These are phyloP conservation scores for Fusarium duplospermum DNA, from an alignment of 2,329 filamentous ascomycete species.

Conservation along the genomic window DNA sequence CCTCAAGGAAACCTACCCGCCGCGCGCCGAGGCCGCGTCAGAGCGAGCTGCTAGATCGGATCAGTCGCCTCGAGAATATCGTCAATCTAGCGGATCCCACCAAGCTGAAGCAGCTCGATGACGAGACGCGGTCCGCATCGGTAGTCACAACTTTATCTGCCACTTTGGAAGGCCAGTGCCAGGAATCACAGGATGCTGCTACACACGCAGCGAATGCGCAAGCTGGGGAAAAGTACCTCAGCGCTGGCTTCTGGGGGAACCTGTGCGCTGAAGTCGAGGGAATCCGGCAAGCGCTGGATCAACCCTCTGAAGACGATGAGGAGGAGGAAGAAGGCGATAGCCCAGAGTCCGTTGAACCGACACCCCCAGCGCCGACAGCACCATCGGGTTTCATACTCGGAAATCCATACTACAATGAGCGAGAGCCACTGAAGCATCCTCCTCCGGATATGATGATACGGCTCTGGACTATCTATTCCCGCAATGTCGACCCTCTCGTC, in stretches of 20 bases:
- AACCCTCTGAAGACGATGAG: constrained; percentile 55
- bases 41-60: constrained; percentile 57
- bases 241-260: constrained; percentile 58
- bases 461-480: constrained; percentile 51
- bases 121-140: constrained; percentile 12
- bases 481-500: constrained; percentile 57
- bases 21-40: constrained; percentile 55
- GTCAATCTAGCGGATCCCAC: constrained; percentile 56
- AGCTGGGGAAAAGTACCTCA: constrained; percentile 50
- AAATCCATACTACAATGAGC: constrained; percentile 39
- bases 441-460: constrained; percentile 51
- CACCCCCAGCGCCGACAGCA: constrained; percentile 34
- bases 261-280: constrained; percentile 59
- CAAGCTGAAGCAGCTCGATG: constrained; percentile 42
- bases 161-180: constrained; percentile 26
- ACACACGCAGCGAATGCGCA: constrained; percentile 37
- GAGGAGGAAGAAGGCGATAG: constrained; percentile 50
- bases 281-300: constrained; percentile 56
- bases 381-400: constrained; percentile 46
- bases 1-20: constrained; percentile 57
- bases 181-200: constrained; percentile 23
- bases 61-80: constrained; percentile 58
- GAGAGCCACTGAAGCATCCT: constrained; percentile 48
- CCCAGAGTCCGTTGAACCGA: constrained; percentile 43
- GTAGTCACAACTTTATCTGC: constrained; percentile 6